phyloP scores from a whole-genome alignment of 2,329 filamentous ascomycete genomes.

The Fusarium papillatum region DNA sequence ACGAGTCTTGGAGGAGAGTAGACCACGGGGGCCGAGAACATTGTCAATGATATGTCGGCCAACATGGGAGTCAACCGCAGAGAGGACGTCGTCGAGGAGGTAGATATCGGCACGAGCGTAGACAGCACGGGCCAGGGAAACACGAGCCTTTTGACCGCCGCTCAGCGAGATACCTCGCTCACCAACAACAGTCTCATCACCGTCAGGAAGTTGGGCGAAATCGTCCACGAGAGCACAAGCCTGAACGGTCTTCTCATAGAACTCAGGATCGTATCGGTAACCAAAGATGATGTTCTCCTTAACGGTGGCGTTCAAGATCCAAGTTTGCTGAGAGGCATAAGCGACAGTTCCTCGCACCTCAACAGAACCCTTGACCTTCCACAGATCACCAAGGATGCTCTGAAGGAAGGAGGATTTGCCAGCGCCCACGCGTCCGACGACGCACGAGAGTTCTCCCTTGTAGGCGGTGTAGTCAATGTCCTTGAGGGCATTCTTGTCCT shows the following conservation, averaged over 20 bases:
- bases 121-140: slow-evolving; percentile 92
- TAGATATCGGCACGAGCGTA: slow-evolving; percentile 98
- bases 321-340: slow-evolving; percentile 93
- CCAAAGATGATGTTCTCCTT: slow-evolving; percentile 98
- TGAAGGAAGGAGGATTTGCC: slow-evolving; percentile 96
- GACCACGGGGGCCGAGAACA: slow-evolving; percentile 87
- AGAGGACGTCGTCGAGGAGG: slow-evolving; percentile 92
- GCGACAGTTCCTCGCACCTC: slow-evolving; percentile 86
- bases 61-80: slow-evolving; percentile 98
- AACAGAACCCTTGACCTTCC: slow-evolving; percentile 89
- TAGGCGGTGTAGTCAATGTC: slow-evolving; percentile 90
- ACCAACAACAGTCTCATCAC: slow-evolving; percentile 96
- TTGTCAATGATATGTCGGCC: slow-evolving; percentile 95
- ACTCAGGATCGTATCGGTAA: slow-evolving; percentile 91
- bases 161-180: slow-evolving; percentile 97
- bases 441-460: slow-evolving; percentile 93
- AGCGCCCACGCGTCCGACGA: slow-evolving; percentile 93
- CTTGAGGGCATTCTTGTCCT: slow-evolving; percentile 77
- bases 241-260: slow-evolving; percentile 93
- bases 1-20: slow-evolving; percentile 88
- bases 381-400: slow-evolving; percentile 90
- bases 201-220: slow-evolving; percentile 92
- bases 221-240: slow-evolving; percentile 94
- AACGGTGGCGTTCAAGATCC: slow-evolving; percentile 98
- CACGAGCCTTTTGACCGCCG: slow-evolving; percentile 94